Evolutionary conservation across 768 basidiomycete species (phyloP), one percentile per base, ranked within the genome.

Genomic region (Auriscalpium microsporum): DNA sequence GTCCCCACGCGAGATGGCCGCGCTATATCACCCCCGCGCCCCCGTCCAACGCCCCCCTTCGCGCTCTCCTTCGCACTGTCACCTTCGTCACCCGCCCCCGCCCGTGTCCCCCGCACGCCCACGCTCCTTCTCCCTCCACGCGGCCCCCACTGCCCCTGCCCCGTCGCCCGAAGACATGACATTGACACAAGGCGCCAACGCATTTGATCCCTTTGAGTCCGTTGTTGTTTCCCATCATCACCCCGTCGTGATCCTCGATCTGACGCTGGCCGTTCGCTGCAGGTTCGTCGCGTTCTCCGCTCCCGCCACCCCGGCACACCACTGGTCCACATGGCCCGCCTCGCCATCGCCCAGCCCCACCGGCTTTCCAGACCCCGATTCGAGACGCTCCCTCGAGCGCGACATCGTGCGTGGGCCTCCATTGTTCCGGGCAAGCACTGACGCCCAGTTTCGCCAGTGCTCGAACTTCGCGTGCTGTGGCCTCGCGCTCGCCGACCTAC

Each of bases 391-490:
- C 5, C 56, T 62, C 47, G 61, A 62, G 55, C 61, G 61, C 44
- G 61, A 62, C 48, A 62, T 62, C 45, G 61, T 62, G 42, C 49
- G 53, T 54, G 52, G 14, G 17, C 16, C 7, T 11, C 10, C 13
- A 28, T n/a, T 37, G 13, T 42, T 11, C 17, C 11, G 28, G 28
- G 28, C 28, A 4, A 28, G 28, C 28, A 28, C 28, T 28, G 17
- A 1, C 36, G 16, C 50, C 11, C 44, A 21, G n/a, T 45, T n/a
- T 45, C 49, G 46, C 47, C 54, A 73, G 72, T 75, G 74, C 56
- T 68, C 70, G 40, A 67, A 80, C 67, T 79, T 76, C 62, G 71
- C 69, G 35, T 80, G 80, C 60, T 80, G 80, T 60, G 75, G 73
- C 44, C 66, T 72, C 45, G 64, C 68, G 19, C 73, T 79, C 34